Percentiles rank a stretch among this genome's conserved stretches.
Evolutionary conservation across 2,329 filamentous ascomycete genomes (phyloP).

Genomic region (Trichoderma sp.): DNA sequence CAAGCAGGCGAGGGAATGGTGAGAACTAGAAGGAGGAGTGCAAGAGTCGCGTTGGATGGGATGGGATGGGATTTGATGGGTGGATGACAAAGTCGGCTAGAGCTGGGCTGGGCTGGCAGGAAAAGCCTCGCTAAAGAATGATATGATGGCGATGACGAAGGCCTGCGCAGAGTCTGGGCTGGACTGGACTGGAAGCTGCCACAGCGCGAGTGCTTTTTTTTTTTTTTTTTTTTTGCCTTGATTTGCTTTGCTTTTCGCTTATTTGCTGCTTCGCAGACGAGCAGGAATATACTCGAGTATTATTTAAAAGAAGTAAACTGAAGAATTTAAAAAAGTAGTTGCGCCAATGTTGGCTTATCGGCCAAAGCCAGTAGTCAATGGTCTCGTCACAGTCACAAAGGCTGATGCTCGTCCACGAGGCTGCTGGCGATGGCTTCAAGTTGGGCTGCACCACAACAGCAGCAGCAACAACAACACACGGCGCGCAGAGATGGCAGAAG

Average conservation of each 20-base stretch:
- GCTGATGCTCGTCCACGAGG: neutral
- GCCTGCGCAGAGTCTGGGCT: neutral
- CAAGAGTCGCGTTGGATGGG: neutral
- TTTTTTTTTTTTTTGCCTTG: neutral
- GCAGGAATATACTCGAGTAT: neutral
- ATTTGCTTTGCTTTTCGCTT: neutral
- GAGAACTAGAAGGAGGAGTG: neutral
- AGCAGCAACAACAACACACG: neutral
- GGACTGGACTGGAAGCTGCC: neutral
- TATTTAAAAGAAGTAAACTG: neutral
- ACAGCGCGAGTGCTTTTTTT: neutral
- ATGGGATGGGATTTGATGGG: neutral
- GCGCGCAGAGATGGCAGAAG: neutral
- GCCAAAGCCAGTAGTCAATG: neutral
- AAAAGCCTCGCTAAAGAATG: slow-evolving; percentile 20
- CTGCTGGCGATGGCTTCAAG: slow-evolving; percentile 20
- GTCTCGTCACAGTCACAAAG: neutral
- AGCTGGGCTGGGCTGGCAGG: slow-evolving; percentile 18
- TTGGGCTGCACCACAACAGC: neutral
- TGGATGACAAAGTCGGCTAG: slow-evolving; percentile 6
- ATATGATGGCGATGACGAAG: slow-evolving; percentile 12
- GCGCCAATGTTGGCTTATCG: neutral
- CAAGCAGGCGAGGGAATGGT: neutral
- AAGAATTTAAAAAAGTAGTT: neutral
- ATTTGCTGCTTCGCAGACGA: neutral